phyloP scores from a whole-genome alignment of 2,329 filamentous ascomycete species.

The Onygena corvina region DNA sequence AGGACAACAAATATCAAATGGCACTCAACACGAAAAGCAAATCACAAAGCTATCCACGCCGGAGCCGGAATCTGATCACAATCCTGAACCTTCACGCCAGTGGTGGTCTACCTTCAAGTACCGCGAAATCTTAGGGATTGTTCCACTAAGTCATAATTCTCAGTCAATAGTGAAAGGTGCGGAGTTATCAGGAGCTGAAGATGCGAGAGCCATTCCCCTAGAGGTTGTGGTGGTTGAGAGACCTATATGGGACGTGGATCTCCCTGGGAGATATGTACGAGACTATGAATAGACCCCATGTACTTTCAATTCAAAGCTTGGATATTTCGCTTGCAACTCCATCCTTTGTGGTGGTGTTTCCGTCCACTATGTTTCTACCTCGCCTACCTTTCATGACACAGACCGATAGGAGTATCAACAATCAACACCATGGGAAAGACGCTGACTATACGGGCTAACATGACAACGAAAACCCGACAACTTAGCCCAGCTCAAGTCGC shows the following conservation, averaged over 20 bases:
- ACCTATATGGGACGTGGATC: conserved; percentile 68
- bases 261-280: conserved; percentile 58
- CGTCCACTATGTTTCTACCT: not conserved
- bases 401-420: not conserved
- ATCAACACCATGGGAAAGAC: too few relatives aligned
- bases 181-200: conserved; percentile 20
- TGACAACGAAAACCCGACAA: too few relatives aligned
- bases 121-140: conserved; percentile 72
- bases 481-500: too few relatives aligned
- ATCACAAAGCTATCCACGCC: conserved; percentile 10
- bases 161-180: not conserved
- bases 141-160: conserved; percentile 36
- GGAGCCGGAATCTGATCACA: conserved; percentile 19
- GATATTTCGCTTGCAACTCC: not conserved
- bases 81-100: conserved; percentile 22
- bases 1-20: not conserved
- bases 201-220: conserved; percentile 22
- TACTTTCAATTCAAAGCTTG: not conserved
- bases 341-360: not conserved
- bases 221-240: conserved; percentile 85
- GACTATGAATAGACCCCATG: conserved; percentile 36
- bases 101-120: conserved; percentile 87
- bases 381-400: not conserved
- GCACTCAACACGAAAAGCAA: not conserved
- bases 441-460: too few relatives aligned